Percentiles rank a stretch among this genome's conserved stretches.
These are phyloP conservation scores for Neurospora tetrasperma DNA, from an alignment of 495 filamentous ascomycete species.

Conservation along the genomic window DNA sequence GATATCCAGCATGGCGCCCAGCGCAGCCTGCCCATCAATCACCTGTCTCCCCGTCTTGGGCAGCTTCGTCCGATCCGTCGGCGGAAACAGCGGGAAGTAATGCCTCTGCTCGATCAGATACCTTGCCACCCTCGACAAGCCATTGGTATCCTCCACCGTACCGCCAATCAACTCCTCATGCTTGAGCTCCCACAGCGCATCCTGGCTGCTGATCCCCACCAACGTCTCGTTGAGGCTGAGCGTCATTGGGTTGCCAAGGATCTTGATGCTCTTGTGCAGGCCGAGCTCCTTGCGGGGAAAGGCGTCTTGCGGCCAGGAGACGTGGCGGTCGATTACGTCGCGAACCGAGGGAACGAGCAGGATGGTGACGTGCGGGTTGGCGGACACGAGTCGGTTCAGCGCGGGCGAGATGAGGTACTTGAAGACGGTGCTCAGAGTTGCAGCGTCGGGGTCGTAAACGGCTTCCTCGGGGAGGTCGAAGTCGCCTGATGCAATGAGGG, in stretches of 20 bases:
- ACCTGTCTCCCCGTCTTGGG: constrained; percentile 45
- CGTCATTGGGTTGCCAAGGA: constrained; percentile 81
- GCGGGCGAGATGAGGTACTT: constrained; percentile 61
- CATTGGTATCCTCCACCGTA: constrained; percentile 42
- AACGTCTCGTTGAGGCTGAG: constrained; percentile 76
- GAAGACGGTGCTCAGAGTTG: constrained; percentile 75
- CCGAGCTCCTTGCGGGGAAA: constrained; percentile 58
- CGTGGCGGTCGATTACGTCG: constrained; percentile 73
- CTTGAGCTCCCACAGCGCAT: constrained; percentile 69
- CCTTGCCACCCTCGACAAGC: constrained; percentile 56
- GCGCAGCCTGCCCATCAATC: constrained; percentile 40
- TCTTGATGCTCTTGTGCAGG: constrained; percentile 60
- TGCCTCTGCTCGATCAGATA: constrained; percentile 80
- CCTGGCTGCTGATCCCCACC: constrained; percentile 70
- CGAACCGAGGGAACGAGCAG: constrained; percentile 77
- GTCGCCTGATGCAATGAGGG: constrained; percentile 76
- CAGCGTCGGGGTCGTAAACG: constrained; percentile 57
- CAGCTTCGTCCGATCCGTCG: constrained; percentile 52
- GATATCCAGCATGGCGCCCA: constrained; percentile 66
- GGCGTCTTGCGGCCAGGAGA: constrained; percentile 83
- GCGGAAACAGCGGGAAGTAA: constrained; percentile 82
- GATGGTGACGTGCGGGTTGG: constrained; percentile 67
- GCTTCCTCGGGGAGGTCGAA: constrained; percentile 76
- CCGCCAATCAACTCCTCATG: constrained; percentile 58
- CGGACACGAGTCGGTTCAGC: constrained; percentile 51